These are phyloP conservation scores for Zizania palustris DNA, from an alignment of 202 grass and related monocot species.

Conservation along the genomic window DNA sequence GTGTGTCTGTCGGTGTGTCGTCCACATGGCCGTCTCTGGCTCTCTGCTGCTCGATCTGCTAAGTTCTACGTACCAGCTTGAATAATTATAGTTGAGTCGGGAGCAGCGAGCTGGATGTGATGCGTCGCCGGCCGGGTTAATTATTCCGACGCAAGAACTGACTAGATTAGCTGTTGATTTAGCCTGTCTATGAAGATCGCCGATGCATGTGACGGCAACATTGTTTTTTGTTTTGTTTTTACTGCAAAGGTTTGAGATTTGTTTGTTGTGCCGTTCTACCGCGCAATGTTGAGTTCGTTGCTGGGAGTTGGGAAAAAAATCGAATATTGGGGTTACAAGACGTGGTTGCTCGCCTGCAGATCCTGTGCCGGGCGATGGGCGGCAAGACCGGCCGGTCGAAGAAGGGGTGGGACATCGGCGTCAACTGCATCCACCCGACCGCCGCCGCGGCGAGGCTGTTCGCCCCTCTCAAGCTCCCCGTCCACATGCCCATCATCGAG, in stretches of 20 bases:
- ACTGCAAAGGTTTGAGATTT: background rate
- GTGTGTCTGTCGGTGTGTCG: background rate
- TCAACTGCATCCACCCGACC: conserved; percentile 89
- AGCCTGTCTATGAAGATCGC: background rate
- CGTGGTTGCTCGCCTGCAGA: conserved; percentile 32
- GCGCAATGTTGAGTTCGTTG: background rate
- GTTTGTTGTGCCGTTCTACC: background rate
- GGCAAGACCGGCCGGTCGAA: conserved; percentile 64
- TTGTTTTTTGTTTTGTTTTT: no score
- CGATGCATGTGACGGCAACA: background rate
- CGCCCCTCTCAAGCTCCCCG: conserved; percentile 68
- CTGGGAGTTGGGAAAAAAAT: background rate
- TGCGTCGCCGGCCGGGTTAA: conserved; percentile 6
- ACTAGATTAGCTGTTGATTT: background rate
- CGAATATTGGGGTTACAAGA: background rate
- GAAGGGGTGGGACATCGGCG: conserved; percentile 93
- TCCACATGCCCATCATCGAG: conserved; percentile 90
- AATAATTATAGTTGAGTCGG: background rate
- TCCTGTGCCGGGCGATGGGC: conserved; percentile 83
- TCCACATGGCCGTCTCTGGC: conserved; percentile 12
- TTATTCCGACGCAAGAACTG: background rate
- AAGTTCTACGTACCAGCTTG: background rate
- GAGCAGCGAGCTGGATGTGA: background rate
- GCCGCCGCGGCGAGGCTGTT: conserved; percentile 60
- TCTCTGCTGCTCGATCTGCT: background rate